A percentile compares a stretch with the other conserved stretches of the same genome.
These are phyloP conservation scores for Claviceps purpurea DNA, from an alignment of 2,329 filamentous ascomycete genomes.

Conservation along the genomic window DNA sequence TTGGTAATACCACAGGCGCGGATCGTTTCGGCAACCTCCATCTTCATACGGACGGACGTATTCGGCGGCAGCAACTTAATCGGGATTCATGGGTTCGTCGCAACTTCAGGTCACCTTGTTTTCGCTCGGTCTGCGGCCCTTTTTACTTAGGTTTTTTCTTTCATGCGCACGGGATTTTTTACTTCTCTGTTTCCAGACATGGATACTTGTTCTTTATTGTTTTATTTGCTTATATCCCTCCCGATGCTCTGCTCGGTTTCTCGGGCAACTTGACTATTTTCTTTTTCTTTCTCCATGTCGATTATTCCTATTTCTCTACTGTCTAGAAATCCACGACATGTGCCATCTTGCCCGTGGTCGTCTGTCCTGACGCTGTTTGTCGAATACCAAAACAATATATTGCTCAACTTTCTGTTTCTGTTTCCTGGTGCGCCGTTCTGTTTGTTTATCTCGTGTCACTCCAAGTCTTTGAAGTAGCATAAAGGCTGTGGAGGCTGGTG, in stretches of 20 bases:
- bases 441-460: neutral
- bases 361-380: neutral
- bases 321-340: constrained; percentile 2
- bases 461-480: neutral
- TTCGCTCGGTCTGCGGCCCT: neutral
- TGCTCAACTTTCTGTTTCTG: neutral
- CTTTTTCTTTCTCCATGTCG: neutral
- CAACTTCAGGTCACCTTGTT: neutral
- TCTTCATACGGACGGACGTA: neutral
- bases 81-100: neutral
- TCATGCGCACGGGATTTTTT: neutral
- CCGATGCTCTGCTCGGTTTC: constrained; percentile 1
- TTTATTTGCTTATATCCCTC: neutral
- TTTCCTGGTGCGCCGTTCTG: neutral
- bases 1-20: neutral
- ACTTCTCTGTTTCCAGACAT: neutral
- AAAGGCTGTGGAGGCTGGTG: neutral
- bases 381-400: constrained; percentile 2
- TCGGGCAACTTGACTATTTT: neutral
- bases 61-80: neutral
- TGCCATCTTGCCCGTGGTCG: neutral
- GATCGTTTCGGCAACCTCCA: neutral
- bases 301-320: neutral
- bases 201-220: neutral
- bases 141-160: neutral